Conservation (phyloP, 768 basidiomycete genomes). For the Russula ochroleuca region DNA sequence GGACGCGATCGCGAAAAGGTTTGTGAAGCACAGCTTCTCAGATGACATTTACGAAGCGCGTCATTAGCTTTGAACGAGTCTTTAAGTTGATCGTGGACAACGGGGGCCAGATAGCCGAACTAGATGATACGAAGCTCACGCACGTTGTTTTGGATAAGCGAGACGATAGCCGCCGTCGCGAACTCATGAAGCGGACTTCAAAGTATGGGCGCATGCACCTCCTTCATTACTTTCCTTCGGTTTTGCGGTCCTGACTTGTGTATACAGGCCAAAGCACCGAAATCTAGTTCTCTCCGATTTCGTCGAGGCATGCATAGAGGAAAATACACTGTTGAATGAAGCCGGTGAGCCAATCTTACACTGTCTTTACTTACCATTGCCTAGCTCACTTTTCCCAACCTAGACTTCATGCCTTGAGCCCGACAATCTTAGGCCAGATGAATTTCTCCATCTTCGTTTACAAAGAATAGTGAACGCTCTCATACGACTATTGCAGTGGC, state of each 20-base stretch:
- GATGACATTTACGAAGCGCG: not conserved
- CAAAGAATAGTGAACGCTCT: too few relatives aligned
- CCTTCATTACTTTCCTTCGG: not conserved
- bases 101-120: constrained; percentile 66
- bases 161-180: constrained; percentile 66
- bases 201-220: constrained; percentile 44
- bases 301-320: constrained; percentile 75
- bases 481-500: too few relatives aligned
- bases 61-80: constrained; percentile 52
- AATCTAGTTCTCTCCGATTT: constrained; percentile 76
- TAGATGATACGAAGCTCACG: constrained; percentile 76
- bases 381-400: not conserved
- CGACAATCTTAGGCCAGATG: too few relatives aligned
- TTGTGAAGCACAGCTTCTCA: constrained; percentile 26
- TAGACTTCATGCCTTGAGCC: constrained; percentile 23
- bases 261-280: constrained; percentile 64
- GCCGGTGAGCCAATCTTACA: constrained; percentile 51
- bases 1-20: constrained; percentile 53
- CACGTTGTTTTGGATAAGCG: constrained; percentile 84
- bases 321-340: constrained; percentile 78
- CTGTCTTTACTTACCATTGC: too few relatives aligned
- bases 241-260: not conserved
- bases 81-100: constrained; percentile 53
- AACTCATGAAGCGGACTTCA: constrained; percentile 66
- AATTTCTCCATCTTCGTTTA: not conserved